A percentile compares a stretch with the other conserved stretches of the same genome.
These are phyloP conservation scores for Ceratopteris richardii DNA, from an alignment of 75 land plant species.

Conservation along the genomic window DNA sequence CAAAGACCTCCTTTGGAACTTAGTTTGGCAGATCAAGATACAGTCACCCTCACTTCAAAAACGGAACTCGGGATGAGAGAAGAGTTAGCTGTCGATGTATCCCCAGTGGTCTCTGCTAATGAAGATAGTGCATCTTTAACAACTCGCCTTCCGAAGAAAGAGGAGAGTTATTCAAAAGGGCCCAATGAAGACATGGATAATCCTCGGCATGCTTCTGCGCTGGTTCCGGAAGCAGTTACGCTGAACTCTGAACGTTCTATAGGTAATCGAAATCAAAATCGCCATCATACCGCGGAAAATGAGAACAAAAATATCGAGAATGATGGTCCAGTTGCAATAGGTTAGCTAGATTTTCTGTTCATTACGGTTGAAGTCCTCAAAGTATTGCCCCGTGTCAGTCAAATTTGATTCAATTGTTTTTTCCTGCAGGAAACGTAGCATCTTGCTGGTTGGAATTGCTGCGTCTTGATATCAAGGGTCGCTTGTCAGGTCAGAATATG, in stretches of 20 bases:
- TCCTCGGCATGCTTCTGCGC: neutral
- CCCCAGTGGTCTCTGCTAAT: constrained; percentile 5
- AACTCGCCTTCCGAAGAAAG: neutral
- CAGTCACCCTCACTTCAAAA: neutral
- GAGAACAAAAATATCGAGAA: too few relatives aligned
- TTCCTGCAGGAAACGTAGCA: constrained; percentile 55
- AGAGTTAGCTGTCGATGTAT: constrained; percentile 6
- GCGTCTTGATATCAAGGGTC: constrained; percentile 64
- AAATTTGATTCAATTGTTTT: too few relatives aligned
- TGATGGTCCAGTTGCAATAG: too few relatives aligned
- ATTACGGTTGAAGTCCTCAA: too few relatives aligned
- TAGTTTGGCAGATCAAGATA: neutral
- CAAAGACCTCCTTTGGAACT: neutral
- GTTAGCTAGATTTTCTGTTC: too few relatives aligned
- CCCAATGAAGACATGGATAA: neutral
- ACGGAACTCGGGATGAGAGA: neutral
- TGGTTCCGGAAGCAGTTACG: neutral
- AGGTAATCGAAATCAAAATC: too few relatives aligned
- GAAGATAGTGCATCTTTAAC: neutral
- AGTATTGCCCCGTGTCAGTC: too few relatives aligned
- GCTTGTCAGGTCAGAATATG: constrained; percentile 54
- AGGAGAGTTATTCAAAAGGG: neutral
- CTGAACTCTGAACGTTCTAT: too few relatives aligned
- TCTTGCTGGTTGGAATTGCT: constrained; percentile 78
- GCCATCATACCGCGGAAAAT: too few relatives aligned